phyloP scores from a whole-genome alignment of 768 basidiomycete species.

The Podaxis sp. region DNA sequence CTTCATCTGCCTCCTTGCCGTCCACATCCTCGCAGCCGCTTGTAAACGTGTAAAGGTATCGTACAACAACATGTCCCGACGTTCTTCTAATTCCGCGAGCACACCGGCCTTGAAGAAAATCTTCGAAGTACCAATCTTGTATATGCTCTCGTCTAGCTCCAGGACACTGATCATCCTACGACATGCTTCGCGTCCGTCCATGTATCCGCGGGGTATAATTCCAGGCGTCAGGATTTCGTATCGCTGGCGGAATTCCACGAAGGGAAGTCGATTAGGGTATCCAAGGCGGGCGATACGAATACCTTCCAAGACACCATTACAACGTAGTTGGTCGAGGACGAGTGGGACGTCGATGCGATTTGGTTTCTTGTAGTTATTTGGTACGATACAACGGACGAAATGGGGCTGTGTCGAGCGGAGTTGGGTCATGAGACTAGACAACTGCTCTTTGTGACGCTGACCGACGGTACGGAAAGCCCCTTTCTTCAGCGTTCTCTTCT shows the following conservation, averaged over 20 bases:
- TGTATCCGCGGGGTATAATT: slow-evolving; percentile 90
- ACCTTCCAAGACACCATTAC: slow-evolving; percentile 98
- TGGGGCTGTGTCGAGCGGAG: slow-evolving; percentile 94
- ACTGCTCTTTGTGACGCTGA: slow-evolving; percentile 95
- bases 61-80: slow-evolving; percentile 82
- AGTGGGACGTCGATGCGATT: slow-evolving; percentile 90
- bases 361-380: slow-evolving; percentile 88
- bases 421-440: slow-evolving; percentile 87
- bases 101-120: slow-evolving; percentile 99
- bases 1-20: slow-evolving; percentile 86
- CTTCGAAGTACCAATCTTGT: slow-evolving; percentile 94
- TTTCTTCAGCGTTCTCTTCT: slow-evolving; percentile 82
- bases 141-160: slow-evolving; percentile 80
- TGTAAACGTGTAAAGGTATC: slow-evolving; percentile 90
- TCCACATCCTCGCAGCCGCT: slow-evolving; percentile 81
- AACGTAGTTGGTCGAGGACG: slow-evolving; percentile 93
- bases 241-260: slow-evolving; percentile 95
- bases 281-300: slow-evolving; percentile 97
- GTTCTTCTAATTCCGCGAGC: slow-evolving; percentile 92
- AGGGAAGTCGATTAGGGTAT: slow-evolving; percentile 95
- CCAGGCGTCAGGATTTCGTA: slow-evolving; percentile 96
- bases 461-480: slow-evolving; percentile 96
- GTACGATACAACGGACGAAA: slow-evolving; percentile 97
- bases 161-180: slow-evolving; percentile 86
- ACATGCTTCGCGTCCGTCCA: slow-evolving; percentile 96